A percentile compares a stretch with the other conserved stretches of the same genome.
Evolutionary conservation across 148 eudicot genomes (phyloP).

Genomic region (Rhododendron henanense): DNA sequence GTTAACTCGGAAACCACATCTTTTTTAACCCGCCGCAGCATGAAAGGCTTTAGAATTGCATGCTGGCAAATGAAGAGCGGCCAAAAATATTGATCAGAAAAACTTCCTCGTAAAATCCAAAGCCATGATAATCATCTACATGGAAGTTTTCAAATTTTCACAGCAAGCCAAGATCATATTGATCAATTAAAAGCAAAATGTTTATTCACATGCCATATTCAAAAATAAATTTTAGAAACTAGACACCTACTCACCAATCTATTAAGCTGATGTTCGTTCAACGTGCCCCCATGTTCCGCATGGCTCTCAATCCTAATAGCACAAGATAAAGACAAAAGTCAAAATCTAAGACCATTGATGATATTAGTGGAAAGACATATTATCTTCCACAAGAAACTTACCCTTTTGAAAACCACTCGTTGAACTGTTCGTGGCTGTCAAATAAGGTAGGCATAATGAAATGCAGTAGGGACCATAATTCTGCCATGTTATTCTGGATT

Average conservation of each 20-base stretch:
- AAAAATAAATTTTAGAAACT: neutral
- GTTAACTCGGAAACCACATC: slow-evolving; percentile 94
- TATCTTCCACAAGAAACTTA: slow-evolving; percentile 27
- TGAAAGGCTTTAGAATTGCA: slow-evolving; percentile 95
- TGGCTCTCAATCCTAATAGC: slow-evolving; percentile 84
- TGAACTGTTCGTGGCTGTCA: slow-evolving; percentile 97
- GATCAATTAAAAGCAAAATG: neutral
- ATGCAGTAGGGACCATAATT: slow-evolving; percentile 94
- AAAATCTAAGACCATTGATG: neutral
- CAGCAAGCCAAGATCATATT: neutral
- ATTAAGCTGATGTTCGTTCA: slow-evolving; percentile 95
- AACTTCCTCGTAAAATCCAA: neutral
- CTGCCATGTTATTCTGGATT: slow-evolving; percentile 98
- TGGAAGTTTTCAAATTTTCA: neutral
- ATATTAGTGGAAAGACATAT: neutral
- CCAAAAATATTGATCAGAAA: slow-evolving; percentile 9
- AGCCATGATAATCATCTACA: neutral
- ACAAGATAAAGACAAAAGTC: slow-evolving; percentile 12
- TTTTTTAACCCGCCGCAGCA: slow-evolving; percentile 93
- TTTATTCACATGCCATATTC: neutral
- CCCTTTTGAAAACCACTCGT: slow-evolving; percentile 99
- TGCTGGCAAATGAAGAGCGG: slow-evolving; percentile 50
- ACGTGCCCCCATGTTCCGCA: slow-evolving; percentile 99
- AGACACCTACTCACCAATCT: slow-evolving; percentile 70
- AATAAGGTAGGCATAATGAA: slow-evolving; percentile 98